These are phyloP conservation scores for Sonneratia caseolaris DNA, from an alignment of 345 rosid species.

Conservation along the genomic window DNA sequence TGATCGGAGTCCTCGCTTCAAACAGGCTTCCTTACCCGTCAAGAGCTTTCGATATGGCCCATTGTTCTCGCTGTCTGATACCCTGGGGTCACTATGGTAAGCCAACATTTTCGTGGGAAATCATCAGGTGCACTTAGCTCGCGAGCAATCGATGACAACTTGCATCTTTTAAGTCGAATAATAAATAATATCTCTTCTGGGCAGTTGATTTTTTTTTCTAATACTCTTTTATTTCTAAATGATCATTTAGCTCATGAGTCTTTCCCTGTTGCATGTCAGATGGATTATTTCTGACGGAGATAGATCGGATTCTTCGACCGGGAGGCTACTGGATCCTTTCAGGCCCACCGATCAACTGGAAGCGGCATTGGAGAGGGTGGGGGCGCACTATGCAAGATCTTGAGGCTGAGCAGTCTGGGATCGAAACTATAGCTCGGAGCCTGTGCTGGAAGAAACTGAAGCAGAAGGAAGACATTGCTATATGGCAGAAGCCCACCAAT, in stretches of 20 bases:
- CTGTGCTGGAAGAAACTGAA: slow-evolving; percentile 77
- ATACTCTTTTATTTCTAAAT: too few relatives aligned
- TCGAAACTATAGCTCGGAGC: slow-evolving; percentile 52
- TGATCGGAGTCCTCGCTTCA: slow-evolving; percentile 81
- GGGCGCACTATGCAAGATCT: slow-evolving; percentile 48
- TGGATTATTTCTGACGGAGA: slow-evolving; percentile 67
- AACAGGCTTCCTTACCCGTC: slow-evolving; percentile 81
- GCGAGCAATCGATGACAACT: too few relatives aligned
- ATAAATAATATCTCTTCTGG: too few relatives aligned
- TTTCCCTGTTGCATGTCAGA: slow-evolving; percentile 16
- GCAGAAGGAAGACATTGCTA: slow-evolving; percentile 59
- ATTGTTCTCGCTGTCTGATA: slow-evolving; percentile 95
- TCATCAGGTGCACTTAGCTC: not conserved
- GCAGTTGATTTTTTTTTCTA: too few relatives aligned
- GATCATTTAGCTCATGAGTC: too few relatives aligned
- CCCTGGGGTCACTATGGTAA: slow-evolving; percentile 79
- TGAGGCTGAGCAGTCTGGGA: slow-evolving; percentile 39
- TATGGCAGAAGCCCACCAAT: slow-evolving; percentile 84
- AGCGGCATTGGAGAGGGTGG: slow-evolving; percentile 77
- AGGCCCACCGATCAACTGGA: slow-evolving; percentile 90
- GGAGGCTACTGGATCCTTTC: slow-evolving; percentile 96
- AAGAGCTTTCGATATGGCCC: slow-evolving; percentile 87
- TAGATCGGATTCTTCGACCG: slow-evolving; percentile 73
- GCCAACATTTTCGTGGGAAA: not conserved
- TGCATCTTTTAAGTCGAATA: too few relatives aligned